A percentile compares a stretch with the other conserved stretches of the same genome.
These are phyloP conservation scores for Nakazawaea ernobii DNA, from an alignment of 805 yeast species.

Conservation along the genomic window DNA sequence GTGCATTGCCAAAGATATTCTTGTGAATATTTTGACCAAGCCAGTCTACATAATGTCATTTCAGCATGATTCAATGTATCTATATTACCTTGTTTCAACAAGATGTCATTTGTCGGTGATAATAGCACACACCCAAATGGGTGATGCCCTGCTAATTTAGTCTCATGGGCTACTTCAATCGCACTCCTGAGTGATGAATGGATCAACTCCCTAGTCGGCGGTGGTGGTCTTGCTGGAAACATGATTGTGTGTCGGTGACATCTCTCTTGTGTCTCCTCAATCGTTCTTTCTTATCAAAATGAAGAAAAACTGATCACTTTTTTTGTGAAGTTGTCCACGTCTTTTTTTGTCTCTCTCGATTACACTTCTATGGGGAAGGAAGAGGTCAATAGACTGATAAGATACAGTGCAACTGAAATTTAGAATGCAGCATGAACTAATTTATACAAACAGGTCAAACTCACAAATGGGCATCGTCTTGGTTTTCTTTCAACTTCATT, in stretches of 20 bases:
- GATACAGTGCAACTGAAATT: no score
- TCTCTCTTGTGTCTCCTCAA: no score
- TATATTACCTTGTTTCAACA: conserved; percentile 22
- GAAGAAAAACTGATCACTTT: background rate
- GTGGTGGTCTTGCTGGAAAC: conserved; percentile 15
- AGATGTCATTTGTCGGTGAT: conserved; percentile 19
- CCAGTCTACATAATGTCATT: conserved; percentile 18
- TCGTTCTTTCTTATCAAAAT: background rate
- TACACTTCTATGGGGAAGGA: no score
- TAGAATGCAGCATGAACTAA: no score
- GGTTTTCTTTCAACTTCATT: no score
- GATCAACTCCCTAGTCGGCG: conserved; percentile 10
- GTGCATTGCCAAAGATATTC: conserved; percentile 23
- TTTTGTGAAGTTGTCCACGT: no score
- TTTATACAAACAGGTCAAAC: no score
- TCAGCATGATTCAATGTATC: conserved; percentile 26
- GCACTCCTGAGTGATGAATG: conserved; percentile 8
- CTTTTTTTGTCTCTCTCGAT: no score
- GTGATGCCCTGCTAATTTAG: conserved; percentile 19
- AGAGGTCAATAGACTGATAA: no score
- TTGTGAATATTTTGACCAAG: conserved; percentile 16
- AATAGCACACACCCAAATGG: conserved; percentile 25
- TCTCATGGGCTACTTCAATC: conserved; percentile 16
- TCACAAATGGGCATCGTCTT: no score
- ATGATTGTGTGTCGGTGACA: background rate